Evolutionary conservation across 2,329 filamentous ascomycete genomes (phyloP).

Genomic region (Metarhizium humberi): DNA sequence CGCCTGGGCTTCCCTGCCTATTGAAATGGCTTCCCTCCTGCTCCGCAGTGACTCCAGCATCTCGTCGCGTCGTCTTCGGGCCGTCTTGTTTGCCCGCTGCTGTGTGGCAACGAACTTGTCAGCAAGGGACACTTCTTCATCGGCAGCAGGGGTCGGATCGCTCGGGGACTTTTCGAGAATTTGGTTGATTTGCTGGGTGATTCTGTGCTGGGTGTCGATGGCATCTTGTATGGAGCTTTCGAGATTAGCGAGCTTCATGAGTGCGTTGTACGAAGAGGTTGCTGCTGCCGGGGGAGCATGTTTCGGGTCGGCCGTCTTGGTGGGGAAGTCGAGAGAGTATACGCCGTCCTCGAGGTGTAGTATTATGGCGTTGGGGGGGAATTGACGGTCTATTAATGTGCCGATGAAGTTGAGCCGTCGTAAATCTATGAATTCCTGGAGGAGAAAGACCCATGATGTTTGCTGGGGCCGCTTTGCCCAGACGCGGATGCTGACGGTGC

Average conservation of each 20-base stretch:
- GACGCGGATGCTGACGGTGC: constrained; percentile 57
- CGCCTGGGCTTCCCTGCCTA: constrained; percentile 51
- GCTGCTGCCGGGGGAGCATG: constrained; percentile 36
- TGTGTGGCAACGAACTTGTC: constrained; percentile 52
- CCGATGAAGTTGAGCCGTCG: constrained; percentile 71
- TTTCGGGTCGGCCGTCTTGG: constrained; percentile 39
- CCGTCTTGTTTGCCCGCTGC: constrained; percentile 53
- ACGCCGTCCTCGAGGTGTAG: constrained; percentile 82
- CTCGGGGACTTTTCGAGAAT: constrained; percentile 34
- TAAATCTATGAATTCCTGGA: constrained; percentile 65
- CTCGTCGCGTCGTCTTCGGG: constrained; percentile 55
- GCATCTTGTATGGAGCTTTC: constrained; percentile 90
- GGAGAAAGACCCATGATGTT: constrained; percentile 48
- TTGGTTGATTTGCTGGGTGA: constrained; percentile 70
- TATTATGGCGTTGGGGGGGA: constrained; percentile 74
- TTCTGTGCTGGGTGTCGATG: constrained; percentile 61
- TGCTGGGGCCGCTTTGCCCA: constrained; percentile 56
- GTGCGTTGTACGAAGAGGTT: constrained; percentile 75
- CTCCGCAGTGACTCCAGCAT: constrained; percentile 56
- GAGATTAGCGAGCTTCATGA: constrained; percentile 82
- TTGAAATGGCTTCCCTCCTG: constrained; percentile 57
- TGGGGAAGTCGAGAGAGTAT: constrained; percentile 67
- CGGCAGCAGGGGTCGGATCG: constrained; percentile 36
- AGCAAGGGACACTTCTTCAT: constrained; percentile 38
- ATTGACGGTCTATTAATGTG: constrained; percentile 57